A percentile compares a stretch with the other conserved stretches of the same genome.
Conservation (phyloP, 495 filamentous ascomycete species). For the Darksidea phi region DNA sequence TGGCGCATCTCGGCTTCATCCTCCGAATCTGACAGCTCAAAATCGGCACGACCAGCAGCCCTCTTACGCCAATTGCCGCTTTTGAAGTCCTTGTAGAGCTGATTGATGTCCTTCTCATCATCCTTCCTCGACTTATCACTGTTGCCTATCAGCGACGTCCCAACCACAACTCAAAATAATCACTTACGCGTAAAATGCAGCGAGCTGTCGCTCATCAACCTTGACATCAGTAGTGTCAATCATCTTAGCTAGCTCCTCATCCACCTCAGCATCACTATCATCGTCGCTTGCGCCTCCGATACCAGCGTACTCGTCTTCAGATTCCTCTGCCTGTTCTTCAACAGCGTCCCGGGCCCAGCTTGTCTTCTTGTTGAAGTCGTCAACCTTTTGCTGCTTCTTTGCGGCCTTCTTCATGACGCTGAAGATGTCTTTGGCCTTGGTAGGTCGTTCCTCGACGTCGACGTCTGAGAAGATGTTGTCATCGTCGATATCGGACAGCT, state of each 20-base stretch:
- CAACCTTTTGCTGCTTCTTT: constrained; percentile 51
- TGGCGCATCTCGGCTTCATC: constrained; percentile 76
- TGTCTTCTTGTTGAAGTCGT: constrained; percentile 75
- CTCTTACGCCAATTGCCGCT: constrained; percentile 80
- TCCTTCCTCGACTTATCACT: constrained; percentile 64
- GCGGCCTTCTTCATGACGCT: constrained; percentile 71
- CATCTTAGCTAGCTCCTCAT: constrained; percentile 74
- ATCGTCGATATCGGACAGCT: constrained; percentile 47
- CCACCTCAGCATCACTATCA: constrained; percentile 67
- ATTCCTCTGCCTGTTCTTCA: constrained; percentile 93
- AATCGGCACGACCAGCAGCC: constrained; percentile 66
- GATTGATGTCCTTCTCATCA: constrained; percentile 82
- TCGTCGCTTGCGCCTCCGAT: constrained; percentile 89
- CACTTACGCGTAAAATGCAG: constrained; percentile 85
- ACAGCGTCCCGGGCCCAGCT: constrained; percentile 86
- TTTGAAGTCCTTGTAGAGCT: constrained; percentile 88
- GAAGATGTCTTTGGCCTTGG: constrained; percentile 64
- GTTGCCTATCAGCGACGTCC: constrained; percentile 23
- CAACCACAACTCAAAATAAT: constrained; percentile 12
- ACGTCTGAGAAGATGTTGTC: background rate
- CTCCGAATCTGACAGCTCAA: constrained; percentile 82
- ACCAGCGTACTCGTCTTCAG: constrained; percentile 96
- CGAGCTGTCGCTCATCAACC: constrained; percentile 74
- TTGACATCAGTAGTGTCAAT: constrained; percentile 78
- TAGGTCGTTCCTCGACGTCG: constrained; percentile 36